phyloP scores from a whole-genome alignment of 2,329 filamentous ascomycete genomes.

The Paracamarosporium sp. region DNA sequence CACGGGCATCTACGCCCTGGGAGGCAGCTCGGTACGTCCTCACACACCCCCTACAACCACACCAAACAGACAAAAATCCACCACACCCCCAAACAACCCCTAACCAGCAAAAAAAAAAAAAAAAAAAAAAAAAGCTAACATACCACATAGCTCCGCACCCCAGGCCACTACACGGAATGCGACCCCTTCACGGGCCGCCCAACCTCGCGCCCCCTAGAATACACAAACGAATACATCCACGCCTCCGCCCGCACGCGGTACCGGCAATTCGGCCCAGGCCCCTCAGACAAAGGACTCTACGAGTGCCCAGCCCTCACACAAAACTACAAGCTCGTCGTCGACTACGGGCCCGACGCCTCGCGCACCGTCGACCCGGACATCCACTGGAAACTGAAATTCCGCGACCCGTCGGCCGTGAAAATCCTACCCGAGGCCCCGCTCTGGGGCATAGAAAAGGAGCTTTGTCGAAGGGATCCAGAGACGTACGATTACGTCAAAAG shows the following conservation, averaged over 20 bases:
- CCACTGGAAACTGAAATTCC: constrained; percentile 51
- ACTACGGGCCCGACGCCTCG: constrained; percentile 40
- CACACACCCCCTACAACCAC: background rate
- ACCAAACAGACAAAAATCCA: background rate
- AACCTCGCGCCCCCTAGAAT: constrained; percentile 52
- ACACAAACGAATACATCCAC: constrained; percentile 62
- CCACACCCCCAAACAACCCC: too few relatives aligned
- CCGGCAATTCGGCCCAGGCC: constrained; percentile 54
- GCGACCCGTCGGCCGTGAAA: constrained; percentile 44
- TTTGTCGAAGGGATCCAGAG: constrained; percentile 49
- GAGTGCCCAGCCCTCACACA: constrained; percentile 52
- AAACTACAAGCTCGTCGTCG: constrained; percentile 56
- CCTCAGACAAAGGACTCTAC: constrained; percentile 54
- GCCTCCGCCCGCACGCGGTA: constrained; percentile 55
- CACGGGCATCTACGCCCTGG: constrained; percentile 55
- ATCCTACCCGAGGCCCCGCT: constrained; percentile 54
- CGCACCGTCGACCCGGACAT: constrained; percentile 46
- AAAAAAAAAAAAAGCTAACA: background rate
- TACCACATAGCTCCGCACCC: constrained; percentile 48
- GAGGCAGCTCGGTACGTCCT: constrained; percentile 47
- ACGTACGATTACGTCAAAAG: constrained; percentile 50
- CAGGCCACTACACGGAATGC: constrained; percentile 55
- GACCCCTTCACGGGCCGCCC: constrained; percentile 52
- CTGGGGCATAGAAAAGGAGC: constrained; percentile 52
- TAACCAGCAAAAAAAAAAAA: too few relatives aligned